Evolutionary conservation across 169 alveolate genomes (phyloP).

Genomic region (Babesia ovata): DNA sequence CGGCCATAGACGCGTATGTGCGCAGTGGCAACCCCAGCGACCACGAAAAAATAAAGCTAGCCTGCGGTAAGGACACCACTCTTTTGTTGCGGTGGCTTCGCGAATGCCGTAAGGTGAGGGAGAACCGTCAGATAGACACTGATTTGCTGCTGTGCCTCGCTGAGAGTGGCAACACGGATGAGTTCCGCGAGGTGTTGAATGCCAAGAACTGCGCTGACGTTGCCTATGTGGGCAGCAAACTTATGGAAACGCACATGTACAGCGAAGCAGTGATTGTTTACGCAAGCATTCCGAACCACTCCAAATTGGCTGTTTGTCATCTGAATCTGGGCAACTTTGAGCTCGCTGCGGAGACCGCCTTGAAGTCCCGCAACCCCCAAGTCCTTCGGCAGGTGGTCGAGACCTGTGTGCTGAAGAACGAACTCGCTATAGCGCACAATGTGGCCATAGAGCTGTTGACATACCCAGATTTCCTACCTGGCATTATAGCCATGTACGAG

Average conservation of each 20-base stretch:
- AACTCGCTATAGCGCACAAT: conserved; percentile 90
- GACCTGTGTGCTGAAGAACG: conserved; percentile 85
- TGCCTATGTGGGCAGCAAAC: conserved; percentile 70
- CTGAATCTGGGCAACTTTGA: conserved; percentile 92
- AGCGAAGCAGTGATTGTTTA: conserved; percentile 92
- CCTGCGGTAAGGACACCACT: conserved; percentile 35
- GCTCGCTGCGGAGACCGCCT: conserved; percentile 98
- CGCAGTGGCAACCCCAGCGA: conserved; percentile 90
- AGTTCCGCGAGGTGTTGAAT: conserved; percentile 52
- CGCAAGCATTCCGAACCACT: conserved; percentile 93
- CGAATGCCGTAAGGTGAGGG: conserved; percentile 43
- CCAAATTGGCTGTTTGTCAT: conserved; percentile 95
- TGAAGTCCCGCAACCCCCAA: conserved; percentile 97
- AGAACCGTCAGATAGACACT: conserved; percentile 68
- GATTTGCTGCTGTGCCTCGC: conserved; percentile 70
- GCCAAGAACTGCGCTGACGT: conserved; percentile 61
- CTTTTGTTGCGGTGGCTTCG: conserved; percentile 42
- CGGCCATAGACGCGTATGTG: conserved; percentile 93
- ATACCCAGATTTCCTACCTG: conserved; percentile 98
- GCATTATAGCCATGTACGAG: conserved; percentile 71
- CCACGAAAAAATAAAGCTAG: conserved; percentile 74
- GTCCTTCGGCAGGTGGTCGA: conserved; percentile 90
- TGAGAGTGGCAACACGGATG: conserved; percentile 61
- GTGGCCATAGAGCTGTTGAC: conserved; percentile 95
- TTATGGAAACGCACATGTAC: conserved; percentile 82